These are phyloP conservation scores for Termitomyces sp. DNA, from an alignment of 768 basidiomycete genomes.

Conservation along the genomic window DNA sequence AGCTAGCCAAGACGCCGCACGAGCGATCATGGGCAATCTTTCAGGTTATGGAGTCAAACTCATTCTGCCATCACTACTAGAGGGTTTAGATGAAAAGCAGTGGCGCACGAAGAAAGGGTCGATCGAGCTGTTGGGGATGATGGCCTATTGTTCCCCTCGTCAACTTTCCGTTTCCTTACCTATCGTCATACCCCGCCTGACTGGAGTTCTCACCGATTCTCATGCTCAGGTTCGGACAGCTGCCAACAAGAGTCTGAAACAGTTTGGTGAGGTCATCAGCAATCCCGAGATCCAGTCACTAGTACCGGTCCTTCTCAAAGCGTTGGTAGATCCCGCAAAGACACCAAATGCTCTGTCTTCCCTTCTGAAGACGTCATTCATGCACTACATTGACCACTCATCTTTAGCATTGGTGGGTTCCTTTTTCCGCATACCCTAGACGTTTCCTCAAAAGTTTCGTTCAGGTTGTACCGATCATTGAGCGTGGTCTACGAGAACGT, in stretches of 20 bases:
- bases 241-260: conserved; percentile 93
- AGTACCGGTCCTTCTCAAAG: conserved; percentile 86
- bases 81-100: conserved; percentile 94
- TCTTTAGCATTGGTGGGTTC: conserved; percentile 80
- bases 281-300: conserved; percentile 95
- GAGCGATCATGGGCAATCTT: conserved; percentile 92
- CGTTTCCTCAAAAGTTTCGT: background rate
- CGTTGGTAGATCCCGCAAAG: conserved; percentile 91
- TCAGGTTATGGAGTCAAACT: conserved; percentile 95
- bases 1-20: conserved; percentile 86
- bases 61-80: conserved; percentile 83
- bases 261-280: conserved; percentile 96
- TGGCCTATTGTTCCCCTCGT: conserved; percentile 96
- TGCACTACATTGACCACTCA: conserved; percentile 97
- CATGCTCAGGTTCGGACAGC: conserved; percentile 92
- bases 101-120: conserved; percentile 98
- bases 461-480: conserved; percentile 91
- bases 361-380: conserved; percentile 90
- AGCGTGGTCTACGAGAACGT: conserved; percentile 87
- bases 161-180: conserved; percentile 94
- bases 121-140: conserved; percentile 94
- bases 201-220: conserved; percentile 92
- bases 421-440: background rate
- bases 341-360: conserved; percentile 81
- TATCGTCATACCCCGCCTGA: conserved; percentile 93